These are phyloP conservation scores for Pestalotiopsis sp. DNA, from an alignment of 2,329 filamentous ascomycete species.

Conservation along the genomic window DNA sequence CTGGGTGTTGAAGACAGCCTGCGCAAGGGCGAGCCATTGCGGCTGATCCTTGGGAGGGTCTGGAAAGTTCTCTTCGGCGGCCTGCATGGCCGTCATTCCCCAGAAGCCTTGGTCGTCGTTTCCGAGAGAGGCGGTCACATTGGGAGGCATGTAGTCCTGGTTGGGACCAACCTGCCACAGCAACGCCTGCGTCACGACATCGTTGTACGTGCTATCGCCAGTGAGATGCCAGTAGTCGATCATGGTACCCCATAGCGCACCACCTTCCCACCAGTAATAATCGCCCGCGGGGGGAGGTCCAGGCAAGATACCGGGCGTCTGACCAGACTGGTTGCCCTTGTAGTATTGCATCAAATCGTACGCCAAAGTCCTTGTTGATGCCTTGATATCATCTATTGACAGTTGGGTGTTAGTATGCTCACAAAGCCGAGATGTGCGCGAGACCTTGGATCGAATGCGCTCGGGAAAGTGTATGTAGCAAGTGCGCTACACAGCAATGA, in stretches of 20 bases:
- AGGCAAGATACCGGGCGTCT: slow-evolving; percentile 33
- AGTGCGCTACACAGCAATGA: not conserved
- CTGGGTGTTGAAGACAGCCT: slow-evolving; percentile 67
- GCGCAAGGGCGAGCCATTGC: slow-evolving; percentile 66
- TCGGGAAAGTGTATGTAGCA: not conserved
- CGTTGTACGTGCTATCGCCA: slow-evolving; percentile 53
- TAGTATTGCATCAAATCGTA: slow-evolving; percentile 34
- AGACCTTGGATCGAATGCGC: not conserved
- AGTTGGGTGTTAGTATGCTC: not conserved
- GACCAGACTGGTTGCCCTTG: slow-evolving; percentile 33
- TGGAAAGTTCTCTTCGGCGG: slow-evolving; percentile 64
- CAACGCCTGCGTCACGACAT: slow-evolving; percentile 47
- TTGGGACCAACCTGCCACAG: slow-evolving; percentile 48
- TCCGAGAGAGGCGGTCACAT: slow-evolving; percentile 42
- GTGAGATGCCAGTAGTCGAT: slow-evolving; percentile 53
- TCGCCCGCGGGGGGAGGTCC: slow-evolving; percentile 34
- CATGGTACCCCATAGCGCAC: slow-evolving; percentile 35
- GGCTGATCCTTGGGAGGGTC: slow-evolving; percentile 51
- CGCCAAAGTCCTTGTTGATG: slow-evolving; percentile 31
- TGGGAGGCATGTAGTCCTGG: slow-evolving; percentile 49
- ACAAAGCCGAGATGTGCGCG: not conserved
- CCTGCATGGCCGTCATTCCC: slow-evolving; percentile 65
- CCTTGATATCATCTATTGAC: slow-evolving; percentile 54
- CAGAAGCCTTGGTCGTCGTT: slow-evolving; percentile 67
- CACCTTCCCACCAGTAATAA: slow-evolving; percentile 39